Evolutionary conservation across 2,329 filamentous ascomycete genomes (phyloP), one percentile per base, ranked within the genome.

Genomic region (Penicillium italicum): DNA sequence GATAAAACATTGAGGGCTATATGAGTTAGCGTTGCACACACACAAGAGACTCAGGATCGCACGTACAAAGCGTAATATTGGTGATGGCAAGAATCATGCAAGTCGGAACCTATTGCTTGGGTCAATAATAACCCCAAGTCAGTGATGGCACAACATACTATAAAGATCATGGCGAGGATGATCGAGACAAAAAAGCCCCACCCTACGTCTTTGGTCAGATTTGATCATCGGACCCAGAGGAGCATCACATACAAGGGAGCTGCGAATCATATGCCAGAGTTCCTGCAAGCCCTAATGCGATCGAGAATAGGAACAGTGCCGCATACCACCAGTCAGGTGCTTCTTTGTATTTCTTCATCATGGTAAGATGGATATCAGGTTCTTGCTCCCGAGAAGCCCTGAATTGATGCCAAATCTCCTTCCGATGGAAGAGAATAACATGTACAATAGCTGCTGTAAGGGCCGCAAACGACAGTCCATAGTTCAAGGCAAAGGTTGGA

Each of bases 331-430:
- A 85, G n/a, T 59, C 57, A 12, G 54, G 54, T 4, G 47, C 57
- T 31, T 61, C 58, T 0, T 76, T 79, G 1, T 86, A 86, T 64
- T 83, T 84, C 50, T 72, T 76, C 84, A 86, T 86, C 22, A 86
- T 71, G 56, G 81, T 83, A 80, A 86, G 85, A 68, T 86, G 84
- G 34, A 85, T 81, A 60, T 86, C 84, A 66, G 82, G 62, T 41
- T 58, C 57, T 26, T 63, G 57, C 5, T 62, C 43, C 2, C 62
- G 62, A 20, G 68, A 57, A 37, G 66, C 61, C 37, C 62, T 70
- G 34, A 69, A 68, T 40, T 66, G 63, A 50, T 66, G 63, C 64
- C 65, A 69, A 11, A 73, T 70, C 50, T 73, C 70, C 28, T 62
- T 61, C 31, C 69, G 62, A 44, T 74, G 67, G 56, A 70, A 70